A percentile compares a stretch with the other conserved stretches of the same genome.
Conservation (phyloP, 1,284 basidiomycete genomes). For the Peniophora sp. region DNA sequence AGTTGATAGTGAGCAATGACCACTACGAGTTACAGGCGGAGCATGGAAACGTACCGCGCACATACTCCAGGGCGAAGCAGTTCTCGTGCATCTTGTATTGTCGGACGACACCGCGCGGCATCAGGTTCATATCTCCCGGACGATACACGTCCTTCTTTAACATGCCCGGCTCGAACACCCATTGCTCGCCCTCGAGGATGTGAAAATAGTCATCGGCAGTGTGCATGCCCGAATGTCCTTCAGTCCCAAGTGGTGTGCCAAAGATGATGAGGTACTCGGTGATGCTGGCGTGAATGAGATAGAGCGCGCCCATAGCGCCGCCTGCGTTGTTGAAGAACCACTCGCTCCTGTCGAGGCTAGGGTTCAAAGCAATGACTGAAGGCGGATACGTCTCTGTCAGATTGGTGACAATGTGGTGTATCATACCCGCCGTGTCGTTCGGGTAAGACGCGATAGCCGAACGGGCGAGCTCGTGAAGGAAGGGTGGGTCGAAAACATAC, state of each 20-base stretch:
- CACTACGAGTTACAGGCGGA: not conserved
- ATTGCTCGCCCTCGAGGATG: conserved; percentile 89
- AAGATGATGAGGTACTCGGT: conserved; percentile 95
- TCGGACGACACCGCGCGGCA: conserved; percentile 79
- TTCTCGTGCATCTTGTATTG: conserved; percentile 98
- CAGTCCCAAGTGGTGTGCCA: conserved; percentile 92
- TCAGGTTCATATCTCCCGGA: conserved; percentile 78
- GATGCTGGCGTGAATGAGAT: conserved; percentile 87
- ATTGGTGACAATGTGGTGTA: conserved; percentile 70
- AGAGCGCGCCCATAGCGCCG: conserved; percentile 98
- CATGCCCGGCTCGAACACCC: conserved; percentile 79
- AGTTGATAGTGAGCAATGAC: conserved; percentile 1
- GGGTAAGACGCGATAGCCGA: conserved; percentile 60
- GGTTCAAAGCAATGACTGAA: conserved; percentile 49
- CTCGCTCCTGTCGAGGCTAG: conserved; percentile 47
- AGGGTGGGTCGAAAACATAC: conserved; percentile 68
- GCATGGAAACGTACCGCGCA: conserved; percentile 60
- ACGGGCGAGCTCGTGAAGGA: conserved; percentile 60
- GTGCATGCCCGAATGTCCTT: conserved; percentile 92
- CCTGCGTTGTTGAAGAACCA: conserved; percentile 99
- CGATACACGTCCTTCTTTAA: conserved; percentile 81
- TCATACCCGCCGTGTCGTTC: conserved; percentile 59
- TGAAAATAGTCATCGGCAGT: conserved; percentile 98
- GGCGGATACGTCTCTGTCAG: conserved; percentile 62
- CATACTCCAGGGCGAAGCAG: conserved; percentile 94